Percentiles rank a stretch among this genome's conserved stretches.
Evolutionary conservation across 495 filamentous ascomycete genomes (phyloP).

Genomic region (Trichoderma virens): DNA sequence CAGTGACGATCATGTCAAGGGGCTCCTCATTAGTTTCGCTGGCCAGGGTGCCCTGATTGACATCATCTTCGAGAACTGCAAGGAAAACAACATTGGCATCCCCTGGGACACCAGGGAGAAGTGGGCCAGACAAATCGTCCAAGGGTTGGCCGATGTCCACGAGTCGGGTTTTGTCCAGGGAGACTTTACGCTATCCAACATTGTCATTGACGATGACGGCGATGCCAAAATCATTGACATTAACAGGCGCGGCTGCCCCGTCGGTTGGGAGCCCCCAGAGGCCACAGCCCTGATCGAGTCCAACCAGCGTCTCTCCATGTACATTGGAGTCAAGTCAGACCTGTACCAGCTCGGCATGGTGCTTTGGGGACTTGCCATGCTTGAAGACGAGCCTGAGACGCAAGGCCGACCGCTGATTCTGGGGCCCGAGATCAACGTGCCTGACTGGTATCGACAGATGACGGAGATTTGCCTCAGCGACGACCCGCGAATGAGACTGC

Average conservation of each 20-base stretch:
- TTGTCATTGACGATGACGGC: slow-evolving; percentile 78
- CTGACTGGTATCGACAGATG: slow-evolving; percentile 35
- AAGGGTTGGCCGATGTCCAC: slow-evolving; percentile 85
- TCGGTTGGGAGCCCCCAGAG: slow-evolving; percentile 97
- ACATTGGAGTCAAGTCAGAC: slow-evolving; percentile 96
- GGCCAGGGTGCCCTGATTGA: slow-evolving; percentile 86
- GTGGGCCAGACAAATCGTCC: slow-evolving; percentile 91
- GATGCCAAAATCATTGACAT: slow-evolving; percentile 98
- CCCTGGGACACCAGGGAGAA: slow-evolving; percentile 71
- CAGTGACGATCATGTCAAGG: slow-evolving; percentile 65
- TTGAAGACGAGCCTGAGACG: slow-evolving; percentile 83
- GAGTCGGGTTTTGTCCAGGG: slow-evolving; percentile 96
- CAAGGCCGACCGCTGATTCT: slow-evolving; percentile 61
- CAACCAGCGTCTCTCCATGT: slow-evolving; percentile 92
- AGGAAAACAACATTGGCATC: slow-evolving; percentile 46
- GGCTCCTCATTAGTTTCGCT: slow-evolving; percentile 83
- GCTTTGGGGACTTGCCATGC: slow-evolving; percentile 81
- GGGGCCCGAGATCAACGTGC: slow-evolving; percentile 30
- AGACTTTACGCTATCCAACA: slow-evolving; percentile 95
- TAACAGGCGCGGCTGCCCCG: slow-evolving; percentile 89
- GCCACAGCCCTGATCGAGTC: slow-evolving; percentile 79
- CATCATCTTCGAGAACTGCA: slow-evolving; percentile 65
- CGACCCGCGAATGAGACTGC: slow-evolving; percentile 34
- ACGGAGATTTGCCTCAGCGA: slow-evolving; percentile 38
- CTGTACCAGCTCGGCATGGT: slow-evolving; percentile 96